A percentile compares a stretch with the other conserved stretches of the same genome.
These are phyloP conservation scores for Calamus simplicifolius DNA, from an alignment of 176 grass and related monocot species.

Conservation along the genomic window DNA sequence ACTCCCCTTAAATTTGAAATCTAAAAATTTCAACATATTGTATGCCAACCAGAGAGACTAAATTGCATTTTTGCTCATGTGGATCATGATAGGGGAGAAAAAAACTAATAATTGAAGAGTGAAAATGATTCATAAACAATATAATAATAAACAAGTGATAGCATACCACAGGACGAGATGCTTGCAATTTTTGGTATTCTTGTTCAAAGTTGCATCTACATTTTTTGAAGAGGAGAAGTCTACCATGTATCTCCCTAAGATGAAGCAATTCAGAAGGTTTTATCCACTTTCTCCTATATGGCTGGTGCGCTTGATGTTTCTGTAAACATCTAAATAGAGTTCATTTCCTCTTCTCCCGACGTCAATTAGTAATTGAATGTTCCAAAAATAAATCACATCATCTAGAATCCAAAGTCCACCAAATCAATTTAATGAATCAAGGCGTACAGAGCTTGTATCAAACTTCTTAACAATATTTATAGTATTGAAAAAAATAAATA, in stretches of 20 bases:
- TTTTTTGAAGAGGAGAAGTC: conserved; percentile 32
- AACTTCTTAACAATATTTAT: too few relatives aligned
- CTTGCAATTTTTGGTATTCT: conserved; percentile 51
- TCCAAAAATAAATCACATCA: not conserved
- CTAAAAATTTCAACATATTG: too few relatives aligned
- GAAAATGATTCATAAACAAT: not conserved
- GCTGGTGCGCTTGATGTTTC: not conserved
- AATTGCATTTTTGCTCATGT: not conserved
- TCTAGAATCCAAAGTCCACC: not conserved
- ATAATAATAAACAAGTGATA: not conserved
- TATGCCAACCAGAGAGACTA: too few relatives aligned
- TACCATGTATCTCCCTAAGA: conserved; percentile 54
- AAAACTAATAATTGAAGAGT: not conserved
- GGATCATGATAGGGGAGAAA: not conserved
- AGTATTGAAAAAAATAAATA: too few relatives aligned
- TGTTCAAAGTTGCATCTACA: conserved; percentile 36
- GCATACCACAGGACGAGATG: conserved; percentile 42
- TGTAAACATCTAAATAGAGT: not conserved
- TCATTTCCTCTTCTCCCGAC: not conserved
- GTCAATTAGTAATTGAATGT: not conserved
- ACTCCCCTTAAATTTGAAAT: too few relatives aligned
- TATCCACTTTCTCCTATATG: conserved; percentile 27
- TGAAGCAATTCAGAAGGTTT: conserved; percentile 39
- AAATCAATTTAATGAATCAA: too few relatives aligned
- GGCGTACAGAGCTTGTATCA: too few relatives aligned